phyloP scores from a whole-genome alignment of 108 stramenopile genomes.

The Bacterosira constricta region DNA sequence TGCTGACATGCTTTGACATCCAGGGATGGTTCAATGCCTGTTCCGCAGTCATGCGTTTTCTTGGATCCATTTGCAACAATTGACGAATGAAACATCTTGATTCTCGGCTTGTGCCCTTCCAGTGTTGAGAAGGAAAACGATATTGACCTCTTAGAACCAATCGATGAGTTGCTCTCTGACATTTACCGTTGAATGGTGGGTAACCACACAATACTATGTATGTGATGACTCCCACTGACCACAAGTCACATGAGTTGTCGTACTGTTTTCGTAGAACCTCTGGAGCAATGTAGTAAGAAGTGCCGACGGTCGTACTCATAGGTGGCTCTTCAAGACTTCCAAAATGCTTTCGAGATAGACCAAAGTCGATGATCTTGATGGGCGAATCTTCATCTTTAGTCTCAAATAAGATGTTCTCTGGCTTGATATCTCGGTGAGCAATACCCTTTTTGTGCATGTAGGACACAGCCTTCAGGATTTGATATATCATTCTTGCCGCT shows the following conservation, averaged over 20 bases:
- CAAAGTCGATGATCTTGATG: slow-evolving; percentile 34
- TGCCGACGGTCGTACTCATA: slow-evolving; percentile 42
- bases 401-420: slow-evolving; percentile 23
- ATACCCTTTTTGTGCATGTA: slow-evolving; percentile 73
- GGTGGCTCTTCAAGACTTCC: not conserved
- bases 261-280: slow-evolving; percentile 52
- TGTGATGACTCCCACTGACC: slow-evolving; percentile 66
- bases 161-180: too few relatives aligned
- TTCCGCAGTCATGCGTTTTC: too few relatives aligned
- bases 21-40: too few relatives aligned
- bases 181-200: slow-evolving; percentile 60
- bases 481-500: slow-evolving; percentile 43
- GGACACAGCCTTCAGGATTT: slow-evolving; percentile 60
- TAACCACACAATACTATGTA: slow-evolving; percentile 76
- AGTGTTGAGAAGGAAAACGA: too few relatives aligned
- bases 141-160: too few relatives aligned
- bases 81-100: too few relatives aligned
- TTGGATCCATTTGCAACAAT: too few relatives aligned
- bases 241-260: slow-evolving; percentile 67
- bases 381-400: not conserved
- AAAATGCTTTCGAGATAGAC: not conserved
- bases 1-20: too few relatives aligned
- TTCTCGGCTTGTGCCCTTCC: too few relatives aligned
- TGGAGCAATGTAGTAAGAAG: slow-evolving; percentile 66
- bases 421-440: slow-evolving; percentile 68